phyloP scores from a whole-genome alignment of 495 filamentous ascomycete species.

The Penicillium robsamsonii region DNA sequence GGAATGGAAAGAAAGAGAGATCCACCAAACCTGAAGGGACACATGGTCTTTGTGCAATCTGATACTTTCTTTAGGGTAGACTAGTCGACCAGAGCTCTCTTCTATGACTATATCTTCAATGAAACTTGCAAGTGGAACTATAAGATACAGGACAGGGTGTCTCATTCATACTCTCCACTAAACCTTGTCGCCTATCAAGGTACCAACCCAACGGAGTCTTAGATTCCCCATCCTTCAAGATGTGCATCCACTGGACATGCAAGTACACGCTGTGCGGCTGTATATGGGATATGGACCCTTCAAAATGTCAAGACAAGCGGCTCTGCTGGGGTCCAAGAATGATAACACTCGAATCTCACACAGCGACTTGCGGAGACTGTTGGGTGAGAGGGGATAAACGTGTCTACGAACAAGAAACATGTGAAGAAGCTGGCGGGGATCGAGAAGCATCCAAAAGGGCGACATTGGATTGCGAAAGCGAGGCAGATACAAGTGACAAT shows the following conservation, averaged over 20 bases:
- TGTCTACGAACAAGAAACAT: background rate
- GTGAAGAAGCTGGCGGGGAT: background rate
- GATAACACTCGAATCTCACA: constrained; percentile 6
- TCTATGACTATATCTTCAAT: background rate
- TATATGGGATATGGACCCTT: constrained; percentile 12
- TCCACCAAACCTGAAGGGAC: background rate
- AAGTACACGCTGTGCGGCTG: constrained; percentile 28
- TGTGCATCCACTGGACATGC: constrained; percentile 19
- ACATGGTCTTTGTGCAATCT: background rate
- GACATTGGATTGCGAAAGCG: background rate
- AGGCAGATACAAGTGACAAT: background rate
- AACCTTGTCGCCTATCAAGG: background rate
- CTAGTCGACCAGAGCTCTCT: background rate
- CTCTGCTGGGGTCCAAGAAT: constrained; percentile 14
- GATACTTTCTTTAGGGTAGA: background rate
- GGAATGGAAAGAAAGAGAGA: background rate
- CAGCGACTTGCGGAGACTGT: constrained; percentile 19
- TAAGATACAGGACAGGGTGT: background rate
- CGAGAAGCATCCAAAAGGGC: background rate
- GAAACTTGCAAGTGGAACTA: background rate
- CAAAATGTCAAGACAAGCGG: background rate
- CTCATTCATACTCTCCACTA: background rate
- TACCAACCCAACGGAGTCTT: background rate
- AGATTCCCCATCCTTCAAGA: background rate
- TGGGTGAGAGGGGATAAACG: constrained; percentile 19